Evolutionary conservation across 495 filamentous ascomycete genomes (phyloP).

Genomic region (Podospora pseudocomata): DNA sequence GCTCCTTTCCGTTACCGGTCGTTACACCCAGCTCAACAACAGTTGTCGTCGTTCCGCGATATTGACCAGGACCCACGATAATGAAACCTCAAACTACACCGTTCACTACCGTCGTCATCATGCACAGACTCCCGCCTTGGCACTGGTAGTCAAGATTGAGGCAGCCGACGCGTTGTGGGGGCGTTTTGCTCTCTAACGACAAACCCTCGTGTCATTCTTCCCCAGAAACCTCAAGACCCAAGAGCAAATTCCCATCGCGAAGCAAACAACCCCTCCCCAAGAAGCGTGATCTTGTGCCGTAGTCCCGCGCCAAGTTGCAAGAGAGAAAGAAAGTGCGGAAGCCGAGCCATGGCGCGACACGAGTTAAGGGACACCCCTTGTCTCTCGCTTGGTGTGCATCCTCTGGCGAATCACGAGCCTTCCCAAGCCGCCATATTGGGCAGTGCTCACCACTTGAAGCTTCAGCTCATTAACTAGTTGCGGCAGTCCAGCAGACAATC

Average conservation of each 20-base stretch:
- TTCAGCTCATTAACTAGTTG: constrained; percentile 1
- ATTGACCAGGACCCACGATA: not conserved
- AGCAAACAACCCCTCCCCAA: not conserved
- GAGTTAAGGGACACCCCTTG: not conserved
- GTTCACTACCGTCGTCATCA: not conserved
- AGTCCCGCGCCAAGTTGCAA: not conserved
- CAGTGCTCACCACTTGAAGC: constrained; percentile 3
- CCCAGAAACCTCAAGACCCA: not conserved
- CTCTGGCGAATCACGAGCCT: not conserved
- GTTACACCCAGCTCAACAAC: not conserved
- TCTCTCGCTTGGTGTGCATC: constrained; percentile 2
- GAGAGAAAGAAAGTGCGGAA: not conserved
- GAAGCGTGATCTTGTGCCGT: not conserved
- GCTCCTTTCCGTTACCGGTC: not conserved
- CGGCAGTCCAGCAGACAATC: not conserved
- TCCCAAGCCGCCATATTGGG: constrained; percentile 2
- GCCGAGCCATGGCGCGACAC: not conserved
- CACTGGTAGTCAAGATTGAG: constrained; percentile 1
- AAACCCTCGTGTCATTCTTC: not conserved
- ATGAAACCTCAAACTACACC: not conserved
- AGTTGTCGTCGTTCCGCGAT: not conserved
- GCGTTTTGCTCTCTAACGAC: not conserved
- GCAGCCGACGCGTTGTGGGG: constrained; percentile 6
- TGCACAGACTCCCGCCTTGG: constrained; percentile 6
- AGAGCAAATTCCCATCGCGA: not conserved